Evolutionary conservation across 2,329 filamentous ascomycete species (phyloP), one percentile per base, ranked within the genome.

Genomic region (Sclerotinia minor): DNA sequence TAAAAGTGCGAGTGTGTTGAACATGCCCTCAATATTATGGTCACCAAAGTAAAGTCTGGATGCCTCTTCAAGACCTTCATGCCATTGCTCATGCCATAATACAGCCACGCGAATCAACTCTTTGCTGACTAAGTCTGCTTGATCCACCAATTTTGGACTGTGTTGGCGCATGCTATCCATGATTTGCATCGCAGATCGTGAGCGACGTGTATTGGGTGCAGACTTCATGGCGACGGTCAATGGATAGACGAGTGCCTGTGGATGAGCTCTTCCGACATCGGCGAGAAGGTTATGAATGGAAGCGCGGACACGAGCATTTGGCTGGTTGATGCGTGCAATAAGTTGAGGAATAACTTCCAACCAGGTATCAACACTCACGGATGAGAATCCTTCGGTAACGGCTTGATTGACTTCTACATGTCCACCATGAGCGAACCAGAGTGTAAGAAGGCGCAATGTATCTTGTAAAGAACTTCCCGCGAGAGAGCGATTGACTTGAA

Each of bases 81-180:
- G 95, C 95, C 95, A 99, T 72, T 96, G 91, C 76, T 99, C 95
- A 76, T 99, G 95, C 96, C 96, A 99, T 32, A 99, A 80, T 2
- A 99, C 94, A 21, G 95, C 95, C 69, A 99, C 96, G 64, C 95
- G 89, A 76, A 99, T 98, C 67, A 99, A 87, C 78, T 99, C 96
- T 76, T 95, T 91, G 77, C 94, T 98, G 73, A 99, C 94, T 58
- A 94, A 84, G 77, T 97, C 94, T 47, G 95, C 95, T 79, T 99
- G 95, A 72, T 97, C 92, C 11, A 99, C 95, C 47, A 99, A 85
- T 74, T 88, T 90, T 26, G 92, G 89, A 76, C 94, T 98, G 77
- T 99, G 96, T 73, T 94, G 91, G 50, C 94, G 90, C 92, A 99
- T 97, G 76, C 90, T 96, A 71, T 98, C 94, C 94, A 99, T 97